Conservation (phyloP, 1,284 basidiomycete genomes). For the Apiotrichum sp. region DNA sequence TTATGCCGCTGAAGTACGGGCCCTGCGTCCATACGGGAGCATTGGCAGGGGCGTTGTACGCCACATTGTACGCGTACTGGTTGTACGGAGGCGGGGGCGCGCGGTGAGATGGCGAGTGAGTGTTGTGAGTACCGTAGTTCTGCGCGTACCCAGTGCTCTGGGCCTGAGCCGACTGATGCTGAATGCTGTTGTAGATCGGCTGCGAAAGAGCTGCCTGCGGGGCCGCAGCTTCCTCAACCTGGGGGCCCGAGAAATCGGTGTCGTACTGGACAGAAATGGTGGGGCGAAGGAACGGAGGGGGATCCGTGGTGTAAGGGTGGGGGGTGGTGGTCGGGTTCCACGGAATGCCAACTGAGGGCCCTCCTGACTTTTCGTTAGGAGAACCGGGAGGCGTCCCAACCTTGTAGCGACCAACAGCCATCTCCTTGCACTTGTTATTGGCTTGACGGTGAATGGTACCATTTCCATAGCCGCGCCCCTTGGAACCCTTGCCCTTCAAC, state of each 20-base stretch:
- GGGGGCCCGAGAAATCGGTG: too few species aligned
- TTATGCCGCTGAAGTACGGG: too few species aligned
- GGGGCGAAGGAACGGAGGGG: neutral
- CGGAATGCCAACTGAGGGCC: slow-evolving; percentile 11
- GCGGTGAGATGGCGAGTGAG: neutral
- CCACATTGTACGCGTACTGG: neutral
- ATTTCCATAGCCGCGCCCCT: neutral
- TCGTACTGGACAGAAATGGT: too few species aligned
- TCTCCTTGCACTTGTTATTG: slow-evolving; percentile 28
- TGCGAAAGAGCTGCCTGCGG: too few species aligned
- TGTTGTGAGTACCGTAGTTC: neutral
- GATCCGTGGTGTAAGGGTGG: slow-evolving; percentile 5
- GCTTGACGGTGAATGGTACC: slow-evolving; percentile 21
- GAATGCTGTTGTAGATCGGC: too few species aligned
- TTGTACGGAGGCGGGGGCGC: neutral
- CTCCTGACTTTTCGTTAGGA: neutral
- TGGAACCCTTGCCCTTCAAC: neutral
- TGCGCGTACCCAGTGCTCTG: too few species aligned
- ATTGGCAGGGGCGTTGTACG: too few species aligned
- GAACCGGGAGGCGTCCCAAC: neutral
- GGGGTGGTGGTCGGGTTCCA: slow-evolving; percentile 12
- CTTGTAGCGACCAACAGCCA: slow-evolving; percentile 25
- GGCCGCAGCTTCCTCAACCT: too few species aligned
- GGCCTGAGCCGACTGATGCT: too few species aligned
- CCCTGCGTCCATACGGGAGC: too few species aligned